These are phyloP conservation scores for Mycena belliarum DNA, from an alignment of 768 basidiomycete genomes.

Conservation along the genomic window DNA sequence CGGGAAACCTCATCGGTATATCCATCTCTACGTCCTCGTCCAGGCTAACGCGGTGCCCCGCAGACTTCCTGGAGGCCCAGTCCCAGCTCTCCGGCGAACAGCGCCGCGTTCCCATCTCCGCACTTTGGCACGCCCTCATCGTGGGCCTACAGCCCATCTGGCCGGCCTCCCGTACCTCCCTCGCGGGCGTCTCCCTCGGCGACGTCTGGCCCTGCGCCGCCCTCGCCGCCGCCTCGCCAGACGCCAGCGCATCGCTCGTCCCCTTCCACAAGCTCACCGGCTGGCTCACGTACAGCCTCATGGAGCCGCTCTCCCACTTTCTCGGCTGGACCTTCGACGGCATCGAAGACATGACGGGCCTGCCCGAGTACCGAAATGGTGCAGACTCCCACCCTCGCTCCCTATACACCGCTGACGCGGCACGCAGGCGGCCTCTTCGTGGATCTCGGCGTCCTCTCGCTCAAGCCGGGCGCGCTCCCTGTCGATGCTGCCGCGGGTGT, in stretches of 20 bases:
- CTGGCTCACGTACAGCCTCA: slow-evolving; percentile 89
- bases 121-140: slow-evolving; percentile 82
- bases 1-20: slow-evolving; percentile 81
- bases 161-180: slow-evolving; percentile 71
- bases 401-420: too few relatives aligned
- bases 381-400: too few relatives aligned
- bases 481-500: slow-evolving; percentile 52
- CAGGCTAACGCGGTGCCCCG: not conserved
- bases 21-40: not conserved
- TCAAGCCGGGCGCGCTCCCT: slow-evolving; percentile 56
- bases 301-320: slow-evolving; percentile 78
- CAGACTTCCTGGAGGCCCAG: slow-evolving; percentile 70
- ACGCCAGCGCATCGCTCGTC: slow-evolving; percentile 61
- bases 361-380: slow-evolving; percentile 97
- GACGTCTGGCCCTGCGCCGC: slow-evolving; percentile 90
- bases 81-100: slow-evolving; percentile 43
- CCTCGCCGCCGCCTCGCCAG: not conserved
- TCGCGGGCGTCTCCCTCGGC: slow-evolving; percentile 53
- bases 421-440: slow-evolving; percentile 57
- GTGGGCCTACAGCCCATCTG: slow-evolving; percentile 85
- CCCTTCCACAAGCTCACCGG: slow-evolving; percentile 96
- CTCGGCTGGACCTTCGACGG: slow-evolving; percentile 84
- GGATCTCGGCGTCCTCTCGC: slow-evolving; percentile 76
- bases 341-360: slow-evolving; percentile 82
- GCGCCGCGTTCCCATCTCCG: slow-evolving; percentile 41